Evolutionary conservation across 2,329 filamentous ascomycete genomes (phyloP), one percentile per base, ranked within the genome.

Genomic region (Capronia coronata): DNA sequence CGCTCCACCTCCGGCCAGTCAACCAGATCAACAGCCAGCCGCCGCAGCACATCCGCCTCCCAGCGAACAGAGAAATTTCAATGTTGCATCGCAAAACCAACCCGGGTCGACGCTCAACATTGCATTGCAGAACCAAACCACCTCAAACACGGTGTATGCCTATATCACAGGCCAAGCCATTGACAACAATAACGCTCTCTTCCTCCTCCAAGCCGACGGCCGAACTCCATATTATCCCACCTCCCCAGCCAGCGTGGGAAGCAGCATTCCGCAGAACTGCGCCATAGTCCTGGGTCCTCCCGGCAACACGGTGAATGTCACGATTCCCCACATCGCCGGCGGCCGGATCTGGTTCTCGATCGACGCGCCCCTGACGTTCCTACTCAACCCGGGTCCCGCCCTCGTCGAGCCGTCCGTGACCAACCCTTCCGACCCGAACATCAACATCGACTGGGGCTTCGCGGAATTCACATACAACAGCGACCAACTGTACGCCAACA

Each of bases 381-480:
- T 79, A 10, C 65, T 89, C 45, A 90, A 90, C 65, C 82, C 80
- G 1, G 81, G 80, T 13, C 82, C 86, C 5, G 82, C 79, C 1
- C 73, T 90, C 11, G 85, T 89, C 37, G 85, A 89, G 67, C 86
- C 86, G 0, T 83, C 81, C 8, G 79, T 83, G 21, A 83, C 78
- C 25, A 89, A 89, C 64, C 64, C 73, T 0, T 65, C 73, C 0
- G 83, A 87, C 60, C 66, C 74, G 1, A 86, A 85, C 64, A 80
- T 80, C 62, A 68, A 75, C 29, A 67, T 76, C 39, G 67, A 73
- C 51, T 87, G 83, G 83, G 76, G 74, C 22, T 87, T 86, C 62
- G 80, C 75, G 68, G 83, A 87, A 66, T 82, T 85, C 59, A 84
- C 82, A 13, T 84, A 76, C 67, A 84, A 84, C 65, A 59, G 66